phyloP scores from a whole-genome alignment of 2,329 filamentous ascomycete genomes.

The Clarireedia sp. region DNA sequence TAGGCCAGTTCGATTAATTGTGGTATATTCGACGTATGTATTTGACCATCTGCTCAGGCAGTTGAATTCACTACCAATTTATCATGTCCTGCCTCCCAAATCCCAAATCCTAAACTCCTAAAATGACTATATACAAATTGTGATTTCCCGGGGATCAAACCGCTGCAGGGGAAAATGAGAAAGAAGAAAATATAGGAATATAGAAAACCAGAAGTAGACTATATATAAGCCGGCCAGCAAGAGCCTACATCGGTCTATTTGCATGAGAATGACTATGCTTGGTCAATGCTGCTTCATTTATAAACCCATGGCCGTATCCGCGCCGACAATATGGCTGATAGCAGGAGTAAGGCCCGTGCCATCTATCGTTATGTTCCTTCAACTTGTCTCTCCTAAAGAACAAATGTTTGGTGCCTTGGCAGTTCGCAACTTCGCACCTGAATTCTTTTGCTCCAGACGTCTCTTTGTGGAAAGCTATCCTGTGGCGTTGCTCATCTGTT shows the following conservation, averaged over 20 bases:
- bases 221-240: neutral
- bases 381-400: neutral
- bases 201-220: neutral
- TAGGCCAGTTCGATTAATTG: no score
- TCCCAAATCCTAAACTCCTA: no score
- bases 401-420: neutral
- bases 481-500: neutral
- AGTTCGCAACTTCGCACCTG: neutral
- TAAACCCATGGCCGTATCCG: neutral
- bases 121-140: neutral
- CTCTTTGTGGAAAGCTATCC: neutral
- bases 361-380: neutral
- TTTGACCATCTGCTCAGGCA: no score
- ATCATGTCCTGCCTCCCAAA: no score
- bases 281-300: neutral
- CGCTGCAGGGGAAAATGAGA: no score
- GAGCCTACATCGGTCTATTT: neutral
- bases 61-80: no score
- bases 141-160: no score
- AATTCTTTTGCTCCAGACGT: neutral
- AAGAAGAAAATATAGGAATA: neutral
- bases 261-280: neutral
- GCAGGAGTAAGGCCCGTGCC: neutral
- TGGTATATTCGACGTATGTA: no score
- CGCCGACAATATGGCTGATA: neutral